Evolutionary conservation across 2,329 filamentous ascomycete species (phyloP).

Genomic region (Neophaeococcomyces aloes): DNA sequence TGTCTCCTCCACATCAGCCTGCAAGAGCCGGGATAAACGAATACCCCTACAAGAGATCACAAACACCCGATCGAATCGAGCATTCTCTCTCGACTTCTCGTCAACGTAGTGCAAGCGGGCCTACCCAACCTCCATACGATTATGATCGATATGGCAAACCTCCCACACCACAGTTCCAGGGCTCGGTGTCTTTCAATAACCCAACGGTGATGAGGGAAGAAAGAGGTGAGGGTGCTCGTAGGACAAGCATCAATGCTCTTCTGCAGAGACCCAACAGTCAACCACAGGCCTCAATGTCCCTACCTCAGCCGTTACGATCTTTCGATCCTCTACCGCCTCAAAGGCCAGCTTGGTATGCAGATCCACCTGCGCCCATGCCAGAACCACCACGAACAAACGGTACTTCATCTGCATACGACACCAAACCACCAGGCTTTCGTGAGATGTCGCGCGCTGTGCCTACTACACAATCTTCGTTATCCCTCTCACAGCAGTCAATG

Average conservation of each 20-base stretch:
- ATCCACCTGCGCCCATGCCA: slow-evolving; percentile 2
- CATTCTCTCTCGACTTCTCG: slow-evolving; percentile 30
- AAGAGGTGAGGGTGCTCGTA: slow-evolving; percentile 23
- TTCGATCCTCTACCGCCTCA: slow-evolving; percentile 5
- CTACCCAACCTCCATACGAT: slow-evolving; percentile 13
- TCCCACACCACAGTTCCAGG: slow-evolving; percentile 3
- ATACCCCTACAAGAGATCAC: slow-evolving; percentile 54
- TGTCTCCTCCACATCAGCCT: slow-evolving; percentile 34
- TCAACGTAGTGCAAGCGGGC: slow-evolving; percentile 21
- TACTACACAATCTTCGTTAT: slow-evolving; percentile 8
- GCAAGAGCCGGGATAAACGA: slow-evolving; percentile 43
- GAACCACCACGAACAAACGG: slow-evolving; percentile 16
- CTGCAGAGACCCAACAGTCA: slow-evolving; percentile 32
- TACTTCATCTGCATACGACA: slow-evolving; percentile 16
- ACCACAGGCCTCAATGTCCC: slow-evolving; percentile 12
- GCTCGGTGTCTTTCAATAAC: background rate
- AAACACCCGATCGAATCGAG: slow-evolving; percentile 53
- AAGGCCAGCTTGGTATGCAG: slow-evolving; percentile 4
- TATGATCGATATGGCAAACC: slow-evolving; percentile 9
- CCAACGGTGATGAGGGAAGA: slow-evolving; percentile 11
- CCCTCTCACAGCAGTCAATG: slow-evolving; percentile 10
- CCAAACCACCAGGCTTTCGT: slow-evolving; percentile 15
- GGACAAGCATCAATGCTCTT: slow-evolving; percentile 35
- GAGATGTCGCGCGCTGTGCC: slow-evolving; percentile 9
- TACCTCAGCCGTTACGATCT: background rate